Evolutionary conservation across 106 monocot species (phyloP).

Genomic region (Phalaenopsis equestris): DNA sequence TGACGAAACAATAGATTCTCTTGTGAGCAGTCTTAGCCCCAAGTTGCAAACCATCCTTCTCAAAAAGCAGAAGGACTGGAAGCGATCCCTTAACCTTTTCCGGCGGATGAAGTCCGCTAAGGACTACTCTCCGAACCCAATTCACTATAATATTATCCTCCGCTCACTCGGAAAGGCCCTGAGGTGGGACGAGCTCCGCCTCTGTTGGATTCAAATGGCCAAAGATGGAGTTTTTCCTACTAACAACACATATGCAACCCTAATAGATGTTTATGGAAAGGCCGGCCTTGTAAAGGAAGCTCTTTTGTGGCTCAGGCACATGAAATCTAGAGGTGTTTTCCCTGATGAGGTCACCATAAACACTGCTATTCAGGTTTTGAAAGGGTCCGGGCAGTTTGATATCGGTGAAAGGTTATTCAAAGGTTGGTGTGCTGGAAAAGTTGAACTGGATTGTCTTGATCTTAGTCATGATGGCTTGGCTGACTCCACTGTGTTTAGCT

Average conservation of each 20-base stretch:
- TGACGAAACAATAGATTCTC: conserved; percentile 20
- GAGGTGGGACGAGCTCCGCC: conserved; percentile 67
- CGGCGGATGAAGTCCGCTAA: conserved; percentile 18
- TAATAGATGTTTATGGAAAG: conserved; percentile 58
- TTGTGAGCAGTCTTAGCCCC: conserved; percentile 32
- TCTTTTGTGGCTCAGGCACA: conserved; percentile 66
- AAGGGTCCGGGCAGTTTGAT: conserved; percentile 45
- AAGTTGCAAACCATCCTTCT: conserved; percentile 65
- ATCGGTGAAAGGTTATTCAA: conserved; percentile 40
- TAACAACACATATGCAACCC: conserved; percentile 58
- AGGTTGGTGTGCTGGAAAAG: conserved; percentile 42
- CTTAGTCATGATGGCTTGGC: conserved; percentile 1
- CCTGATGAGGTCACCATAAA: conserved; percentile 75
- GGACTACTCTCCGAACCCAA: conserved; percentile 50
- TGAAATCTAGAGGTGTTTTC: conserved; percentile 34
- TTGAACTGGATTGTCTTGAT: conserved; percentile 31
- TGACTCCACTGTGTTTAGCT: conserved; percentile 15
- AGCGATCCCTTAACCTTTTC: conserved; percentile 40
- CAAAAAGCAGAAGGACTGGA: conserved; percentile 43
- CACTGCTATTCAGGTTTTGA: conserved; percentile 53
- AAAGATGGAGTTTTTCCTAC: conserved; percentile 50
- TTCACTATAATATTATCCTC: conserved; percentile 75
- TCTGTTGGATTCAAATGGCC: conserved; percentile 58
- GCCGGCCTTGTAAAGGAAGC: conserved; percentile 47
- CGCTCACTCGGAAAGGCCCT: conserved; percentile 46